Conservation (phyloP, 2,329 filamentous ascomycete species). For the Aureobasidium sp. region DNA sequence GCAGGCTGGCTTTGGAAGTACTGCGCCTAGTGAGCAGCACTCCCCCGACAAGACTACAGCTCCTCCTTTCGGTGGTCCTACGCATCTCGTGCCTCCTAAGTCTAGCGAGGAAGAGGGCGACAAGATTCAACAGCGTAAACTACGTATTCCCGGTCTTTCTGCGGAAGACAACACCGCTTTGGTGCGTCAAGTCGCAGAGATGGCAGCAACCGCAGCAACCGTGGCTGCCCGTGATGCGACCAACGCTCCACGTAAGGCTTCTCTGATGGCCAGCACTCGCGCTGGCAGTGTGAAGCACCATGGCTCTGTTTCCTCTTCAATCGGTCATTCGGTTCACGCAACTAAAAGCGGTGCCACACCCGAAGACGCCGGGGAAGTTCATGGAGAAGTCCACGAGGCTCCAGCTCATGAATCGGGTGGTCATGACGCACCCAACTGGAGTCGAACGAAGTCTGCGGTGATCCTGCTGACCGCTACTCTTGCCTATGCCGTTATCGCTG, state of each 20-base stretch:
- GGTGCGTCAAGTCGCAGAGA: conserved; percentile 81
- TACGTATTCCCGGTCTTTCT: conserved; percentile 57
- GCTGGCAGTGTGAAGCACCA: conserved; percentile 22
- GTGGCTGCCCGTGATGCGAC: conserved; percentile 73
- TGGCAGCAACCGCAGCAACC: conserved; percentile 83
- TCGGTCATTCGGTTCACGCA: background rate
- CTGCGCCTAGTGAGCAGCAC: conserved; percentile 31
- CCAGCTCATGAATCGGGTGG: conserved; percentile 54
- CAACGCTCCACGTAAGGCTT: conserved; percentile 44
- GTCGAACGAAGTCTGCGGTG: conserved; percentile 78
- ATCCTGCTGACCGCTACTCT: conserved; percentile 84
- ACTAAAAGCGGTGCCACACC: conserved; percentile 22
- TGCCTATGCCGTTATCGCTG: conserved; percentile 92
- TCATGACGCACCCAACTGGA: conserved; percentile 98
- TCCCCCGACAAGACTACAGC: conserved; percentile 25
- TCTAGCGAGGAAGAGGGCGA: conserved; percentile 39
- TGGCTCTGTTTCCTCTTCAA: background rate
- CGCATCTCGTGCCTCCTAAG: conserved; percentile 68
- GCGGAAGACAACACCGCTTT: conserved; percentile 74
- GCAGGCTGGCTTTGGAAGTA: conserved; percentile 62
- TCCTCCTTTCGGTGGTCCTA: conserved; percentile 19
- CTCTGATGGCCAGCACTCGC: conserved; percentile 31
- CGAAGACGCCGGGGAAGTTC: conserved; percentile 30
- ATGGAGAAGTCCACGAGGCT: conserved; percentile 34
- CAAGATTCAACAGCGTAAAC: conserved; percentile 28